Percentiles rank a stretch among this genome's conserved stretches.
Conservation (phyloP, 495 filamentous ascomycete species). For the Annulohypoxylon maeteangense region DNA sequence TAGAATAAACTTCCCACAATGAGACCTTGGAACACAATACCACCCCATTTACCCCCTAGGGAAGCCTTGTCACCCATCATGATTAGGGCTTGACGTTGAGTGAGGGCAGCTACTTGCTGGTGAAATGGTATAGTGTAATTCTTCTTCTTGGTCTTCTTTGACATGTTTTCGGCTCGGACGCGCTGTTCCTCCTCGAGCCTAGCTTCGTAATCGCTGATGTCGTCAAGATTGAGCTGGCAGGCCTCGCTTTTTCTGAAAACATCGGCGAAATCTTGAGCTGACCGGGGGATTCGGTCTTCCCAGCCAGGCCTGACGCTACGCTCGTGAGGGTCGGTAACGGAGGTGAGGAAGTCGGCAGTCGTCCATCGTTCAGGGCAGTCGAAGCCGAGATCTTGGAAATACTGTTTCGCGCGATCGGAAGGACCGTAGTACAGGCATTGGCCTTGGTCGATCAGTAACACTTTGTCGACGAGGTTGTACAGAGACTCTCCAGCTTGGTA, state of each 20-base stretch:
- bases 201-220: slow-evolving; percentile 60
- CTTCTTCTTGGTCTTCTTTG: slow-evolving; percentile 64
- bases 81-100: slow-evolving; percentile 71
- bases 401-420: slow-evolving; percentile 65
- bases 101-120: slow-evolving; percentile 74
- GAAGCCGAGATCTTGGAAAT: slow-evolving; percentile 71
- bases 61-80: slow-evolving; percentile 57
- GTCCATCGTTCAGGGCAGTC: slow-evolving; percentile 65
- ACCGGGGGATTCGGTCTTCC: slow-evolving; percentile 72
- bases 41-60: slow-evolving; percentile 66
- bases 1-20: slow-evolving; percentile 84
- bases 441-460: slow-evolving; percentile 72
- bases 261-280: slow-evolving; percentile 73
- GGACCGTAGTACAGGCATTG: slow-evolving; percentile 76
- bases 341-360: slow-evolving; percentile 78
- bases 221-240: slow-evolving; percentile 57
- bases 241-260: slow-evolving; percentile 67
- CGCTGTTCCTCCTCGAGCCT: slow-evolving; percentile 43
- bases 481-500: slow-evolving; percentile 77
- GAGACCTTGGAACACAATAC: slow-evolving; percentile 71
- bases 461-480: slow-evolving; percentile 74
- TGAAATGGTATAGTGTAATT: slow-evolving; percentile 74
- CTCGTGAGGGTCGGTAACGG: slow-evolving; percentile 73
- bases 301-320: slow-evolving; percentile 69
- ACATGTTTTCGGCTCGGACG: slow-evolving; percentile 64